A percentile compares a stretch with the other conserved stretches of the same genome.
Evolutionary conservation across 2,329 filamentous ascomycete genomes (phyloP).

Genomic region (Fusarium sp.): DNA sequence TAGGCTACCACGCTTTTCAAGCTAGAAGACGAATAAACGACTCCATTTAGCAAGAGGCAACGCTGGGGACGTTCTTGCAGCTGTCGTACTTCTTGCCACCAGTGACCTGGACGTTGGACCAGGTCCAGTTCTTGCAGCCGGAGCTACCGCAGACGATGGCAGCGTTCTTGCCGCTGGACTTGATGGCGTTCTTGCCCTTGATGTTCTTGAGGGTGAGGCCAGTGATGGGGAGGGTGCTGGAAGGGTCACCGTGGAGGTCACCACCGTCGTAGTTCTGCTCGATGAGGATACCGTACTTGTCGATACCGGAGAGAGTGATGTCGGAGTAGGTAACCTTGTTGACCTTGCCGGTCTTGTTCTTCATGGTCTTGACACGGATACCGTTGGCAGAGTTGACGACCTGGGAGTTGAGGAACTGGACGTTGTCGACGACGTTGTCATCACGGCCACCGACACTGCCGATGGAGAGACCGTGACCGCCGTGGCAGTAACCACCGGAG

Average conservation of each 20-base stretch:
- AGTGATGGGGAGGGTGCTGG: constrained; percentile 65
- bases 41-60: constrained; percentile 32
- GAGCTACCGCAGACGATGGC: constrained; percentile 68
- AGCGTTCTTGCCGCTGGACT: constrained; percentile 57
- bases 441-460: constrained; percentile 62
- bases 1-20: not conserved
- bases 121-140: constrained; percentile 66
- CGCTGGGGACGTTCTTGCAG: constrained; percentile 52
- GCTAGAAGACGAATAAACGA: accelerated
- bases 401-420: constrained; percentile 64
- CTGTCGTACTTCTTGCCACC: constrained; percentile 62
- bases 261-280: constrained; percentile 65
- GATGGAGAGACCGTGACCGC: constrained; percentile 61
- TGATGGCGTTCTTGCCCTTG: constrained; percentile 58
- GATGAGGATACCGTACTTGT: constrained; percentile 56
- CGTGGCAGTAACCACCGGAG: constrained; percentile 60
- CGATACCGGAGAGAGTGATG: constrained; percentile 59
- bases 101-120: constrained; percentile 64
- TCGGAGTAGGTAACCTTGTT: constrained; percentile 60
- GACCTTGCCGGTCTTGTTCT: constrained; percentile 61
- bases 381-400: constrained; percentile 68
- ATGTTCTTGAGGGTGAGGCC: constrained; percentile 60
- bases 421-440: constrained; percentile 67
- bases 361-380: constrained; percentile 64
- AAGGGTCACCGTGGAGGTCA: constrained; percentile 60